Evolutionary conservation across 208 protist species (phyloP).

Genomic region (Novymonas esmeraldas): DNA sequence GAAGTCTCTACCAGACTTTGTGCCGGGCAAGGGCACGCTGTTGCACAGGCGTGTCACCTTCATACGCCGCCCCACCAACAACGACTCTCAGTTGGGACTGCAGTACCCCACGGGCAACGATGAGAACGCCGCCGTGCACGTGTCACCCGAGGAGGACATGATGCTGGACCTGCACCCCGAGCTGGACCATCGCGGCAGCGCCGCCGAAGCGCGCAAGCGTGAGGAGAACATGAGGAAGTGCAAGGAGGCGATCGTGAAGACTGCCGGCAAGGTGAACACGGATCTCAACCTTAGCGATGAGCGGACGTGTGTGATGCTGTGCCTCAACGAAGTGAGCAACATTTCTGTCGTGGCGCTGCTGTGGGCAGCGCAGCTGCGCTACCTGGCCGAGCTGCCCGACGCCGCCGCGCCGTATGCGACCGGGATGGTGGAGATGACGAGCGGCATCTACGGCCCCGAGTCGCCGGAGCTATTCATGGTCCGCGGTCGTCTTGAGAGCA

Average conservation of each 20-base stretch:
- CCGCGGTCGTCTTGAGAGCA: background rate
- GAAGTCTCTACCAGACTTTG: constrained; percentile 2
- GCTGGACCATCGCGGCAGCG: too few species aligned
- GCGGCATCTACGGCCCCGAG: background rate
- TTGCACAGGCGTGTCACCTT: background rate
- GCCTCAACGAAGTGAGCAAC: background rate
- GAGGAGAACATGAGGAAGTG: constrained; percentile 2
- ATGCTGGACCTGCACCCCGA: too few species aligned
- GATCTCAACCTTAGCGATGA: constrained; percentile 13
- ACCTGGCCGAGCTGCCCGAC: background rate
- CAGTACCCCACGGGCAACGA: too few species aligned
- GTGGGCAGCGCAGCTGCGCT: background rate
- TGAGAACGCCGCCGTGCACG: too few species aligned
- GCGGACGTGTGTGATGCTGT: constrained; percentile 6
- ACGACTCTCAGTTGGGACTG: too few species aligned
- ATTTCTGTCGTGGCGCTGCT: background rate
- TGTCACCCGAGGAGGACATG: too few species aligned
- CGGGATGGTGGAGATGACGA: background rate
- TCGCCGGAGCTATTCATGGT: background rate
- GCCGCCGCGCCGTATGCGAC: background rate
- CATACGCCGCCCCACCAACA: too few species aligned
- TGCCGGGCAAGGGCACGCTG: constrained; percentile 4
- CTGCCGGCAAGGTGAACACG: background rate
- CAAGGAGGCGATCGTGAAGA: background rate
- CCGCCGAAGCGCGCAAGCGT: background rate